Evolutionary conservation across 441 rosid genomes (phyloP), one percentile per base, ranked within the genome.

Genomic region (Adansonia madagascariensis): DNA sequence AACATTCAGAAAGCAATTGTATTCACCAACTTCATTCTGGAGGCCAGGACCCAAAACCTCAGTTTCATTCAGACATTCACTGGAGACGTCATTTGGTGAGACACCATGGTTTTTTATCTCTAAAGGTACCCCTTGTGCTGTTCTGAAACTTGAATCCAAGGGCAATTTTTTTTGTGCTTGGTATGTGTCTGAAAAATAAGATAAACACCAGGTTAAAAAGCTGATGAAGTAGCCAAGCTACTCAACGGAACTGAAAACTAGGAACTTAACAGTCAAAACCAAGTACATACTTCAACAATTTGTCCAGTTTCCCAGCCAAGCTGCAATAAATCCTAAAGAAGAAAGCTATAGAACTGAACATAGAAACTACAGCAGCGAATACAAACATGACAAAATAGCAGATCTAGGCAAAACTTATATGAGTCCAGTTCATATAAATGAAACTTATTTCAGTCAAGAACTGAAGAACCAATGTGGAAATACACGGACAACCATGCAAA

Each of bases 1-100:
- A 56, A 95, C 99, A 80, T 95, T 95, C 70, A 95, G 85, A 89
- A 95, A 95, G 87, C 99, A 95, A 80, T 95, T 95, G 82, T 94
- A 95, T 87, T 95, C 98, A 31, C 99, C 99, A 81, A 90, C 85
- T 84, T 95, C 95, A 82, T 95, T 95, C 87, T 90, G 91, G 81
- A 95, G 88, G 59, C 99, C 99, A 61, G 93, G 85, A 57, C 99
- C 98, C 79, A 87, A 73, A 61, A 86, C 73, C 79, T 86, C 89
- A 80, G 68, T 75, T 72, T 83, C 86, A 10, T 79, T 81, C 62
- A 61, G 80, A 78, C 77, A 74, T 76, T 71, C 87, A 73, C 59
- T 49, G 60, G 80, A 44, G 74, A 77, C 76, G 52, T 79, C 89
- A 84, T 78, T 80, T 76, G 70, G 81, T 57, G 82, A 84, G 80